These are phyloP conservation scores for Chrysoporthe deuterocubensis DNA, from an alignment of 2,329 filamentous ascomycete species.

Conservation along the genomic window DNA sequence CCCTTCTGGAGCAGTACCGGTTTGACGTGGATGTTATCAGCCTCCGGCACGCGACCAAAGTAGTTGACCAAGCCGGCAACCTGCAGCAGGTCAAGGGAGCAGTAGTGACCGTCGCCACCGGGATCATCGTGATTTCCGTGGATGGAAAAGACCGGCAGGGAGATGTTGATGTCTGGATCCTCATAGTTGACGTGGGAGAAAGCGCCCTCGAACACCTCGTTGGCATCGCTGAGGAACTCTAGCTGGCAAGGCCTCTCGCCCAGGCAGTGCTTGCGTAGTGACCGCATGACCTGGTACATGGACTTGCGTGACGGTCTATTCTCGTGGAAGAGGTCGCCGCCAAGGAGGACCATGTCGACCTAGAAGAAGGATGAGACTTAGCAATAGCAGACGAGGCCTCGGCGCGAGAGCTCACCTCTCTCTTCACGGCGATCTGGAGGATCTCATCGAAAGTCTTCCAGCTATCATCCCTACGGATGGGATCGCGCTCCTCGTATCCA, in stretches of 20 bases:
- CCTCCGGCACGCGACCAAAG: slow-evolving; percentile 88
- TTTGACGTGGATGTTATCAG: slow-evolving; percentile 91
- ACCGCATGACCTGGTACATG: slow-evolving; percentile 97
- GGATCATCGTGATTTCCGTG: slow-evolving; percentile 99
- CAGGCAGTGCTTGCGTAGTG: slow-evolving; percentile 87
- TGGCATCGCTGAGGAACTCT: slow-evolving; percentile 91
- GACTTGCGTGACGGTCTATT: slow-evolving; percentile 96
- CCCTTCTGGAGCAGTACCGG: slow-evolving; percentile 94
- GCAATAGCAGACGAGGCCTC: slow-evolving; percentile 16
- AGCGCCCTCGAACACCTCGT: slow-evolving; percentile 84
- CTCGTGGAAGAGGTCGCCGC: slow-evolving; percentile 95
- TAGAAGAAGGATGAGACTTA: slow-evolving; percentile 33
- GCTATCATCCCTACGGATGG: slow-evolving; percentile 93
- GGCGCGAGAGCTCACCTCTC: slow-evolving; percentile 62
- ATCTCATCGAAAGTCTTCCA: slow-evolving; percentile 97
- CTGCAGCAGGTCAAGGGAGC: slow-evolving; percentile 88
- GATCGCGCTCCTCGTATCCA: slow-evolving; percentile 90
- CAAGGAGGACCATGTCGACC: slow-evolving; percentile 96
- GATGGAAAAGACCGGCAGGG: slow-evolving; percentile 96
- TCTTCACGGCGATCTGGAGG: slow-evolving; percentile 81
- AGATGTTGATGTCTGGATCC: slow-evolving; percentile 94
- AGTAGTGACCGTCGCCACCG: slow-evolving; percentile 91
- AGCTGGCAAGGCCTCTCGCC: slow-evolving; percentile 95
- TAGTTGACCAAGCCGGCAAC: slow-evolving; percentile 93
- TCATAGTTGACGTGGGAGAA: slow-evolving; percentile 98